Evolutionary conservation across 192 early-diverging fungal species (phyloP), one percentile per base, ranked within the genome.

Genomic region (Dispira parvispora): DNA sequence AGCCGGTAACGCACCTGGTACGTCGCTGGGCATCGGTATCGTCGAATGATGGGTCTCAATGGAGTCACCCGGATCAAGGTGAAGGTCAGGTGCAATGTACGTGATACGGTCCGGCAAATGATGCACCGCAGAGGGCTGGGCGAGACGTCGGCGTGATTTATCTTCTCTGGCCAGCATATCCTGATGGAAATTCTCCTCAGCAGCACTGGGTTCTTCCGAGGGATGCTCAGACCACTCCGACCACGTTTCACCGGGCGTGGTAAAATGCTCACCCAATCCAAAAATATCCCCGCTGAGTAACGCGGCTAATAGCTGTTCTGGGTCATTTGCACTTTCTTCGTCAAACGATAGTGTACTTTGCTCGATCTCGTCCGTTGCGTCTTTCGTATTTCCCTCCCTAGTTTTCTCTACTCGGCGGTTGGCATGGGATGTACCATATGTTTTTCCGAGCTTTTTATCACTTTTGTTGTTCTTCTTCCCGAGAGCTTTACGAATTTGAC

Each of bases 1-100:
- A 4, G 32, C 32, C 6, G 32, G 32, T 38, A 38, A 38, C 6
- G 3, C 32, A 38, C 32, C 32, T 38, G 32, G 32, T 38, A 38
- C 32, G 32, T 38, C 32, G 32, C 32, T 38, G 32, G 6, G 3
- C 32, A 38, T 38, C 32, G 32, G 32, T 38, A 38, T 6, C 32
- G 6, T 4, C 6, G 32, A 6, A 6, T 6, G 32, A 38, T 38
- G 6, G 32, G 32, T 38, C 32, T 6, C 32, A 38, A 6, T 6
- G 32, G 32, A 38, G 32, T 38, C 32, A 6, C 6, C 32, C 32
- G 1, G 32, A 32, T 65, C 75, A 63, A 74, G 71, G 21, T 77
- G 72, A 64, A 77, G 65, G 52, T 73, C 67, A 0, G 75, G 75
- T 4, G 56, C 8, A 25, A 58, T 50, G 9, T 50, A 50, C 9